Base-by-base conservation (phyloP, 192 early-diverging fungal genomes). In the Allomyces arbusculus region DNA sequence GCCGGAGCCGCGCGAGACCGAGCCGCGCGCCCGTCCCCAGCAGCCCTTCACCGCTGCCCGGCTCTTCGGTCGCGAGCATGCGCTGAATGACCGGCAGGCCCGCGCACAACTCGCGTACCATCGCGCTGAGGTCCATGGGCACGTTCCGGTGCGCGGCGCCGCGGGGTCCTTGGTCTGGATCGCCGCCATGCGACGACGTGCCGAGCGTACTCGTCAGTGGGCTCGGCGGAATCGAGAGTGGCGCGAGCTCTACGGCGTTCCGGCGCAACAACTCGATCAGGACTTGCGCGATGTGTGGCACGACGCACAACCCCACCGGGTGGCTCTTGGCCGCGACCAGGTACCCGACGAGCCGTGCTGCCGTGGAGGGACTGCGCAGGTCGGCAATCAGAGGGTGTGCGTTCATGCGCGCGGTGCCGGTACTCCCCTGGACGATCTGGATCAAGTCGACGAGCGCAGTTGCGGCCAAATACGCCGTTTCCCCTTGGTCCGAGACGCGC, bases 181-280 rank as follows among this genome's bases (percentile, higher is more conserved):
- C 65, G 23, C n/a, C 24, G 69, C 63, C 23, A 7, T 40, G 69
- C 24, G 61, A 44, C 9, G 14, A 61, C 8, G 65, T 61, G 3
- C n/a, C 23, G n/a, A 20, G 23, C 23, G 20, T 20, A 6, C 20
- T 61, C 16, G 33, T 40, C 33, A 40, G 33, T 7, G 33, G 33
- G 7, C 33, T 40, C 33, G 33, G 33, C 33, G 33, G 33, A 40
- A 40, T 40, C 33, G 33, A 40, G 5, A 40, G 33, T 7, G 33
- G 33, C 33, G 33, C 33, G 33, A 40, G 33, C 7, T 40, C 33
- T 0, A 40, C 33, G 33, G 93, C 95, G 74, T 95, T 96, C 66
- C 92, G 85, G 66, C 95, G 84, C 74, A 99, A 92, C 20, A 99
- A 78, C 78, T 99, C 94, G 67, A 99, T 95, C 69, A 99, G 87